Percentiles rank a stretch among this genome's conserved stretches.
Evolutionary conservation across 1,284 basidiomycete species (phyloP).

Genomic region (Naganishia sp.): DNA sequence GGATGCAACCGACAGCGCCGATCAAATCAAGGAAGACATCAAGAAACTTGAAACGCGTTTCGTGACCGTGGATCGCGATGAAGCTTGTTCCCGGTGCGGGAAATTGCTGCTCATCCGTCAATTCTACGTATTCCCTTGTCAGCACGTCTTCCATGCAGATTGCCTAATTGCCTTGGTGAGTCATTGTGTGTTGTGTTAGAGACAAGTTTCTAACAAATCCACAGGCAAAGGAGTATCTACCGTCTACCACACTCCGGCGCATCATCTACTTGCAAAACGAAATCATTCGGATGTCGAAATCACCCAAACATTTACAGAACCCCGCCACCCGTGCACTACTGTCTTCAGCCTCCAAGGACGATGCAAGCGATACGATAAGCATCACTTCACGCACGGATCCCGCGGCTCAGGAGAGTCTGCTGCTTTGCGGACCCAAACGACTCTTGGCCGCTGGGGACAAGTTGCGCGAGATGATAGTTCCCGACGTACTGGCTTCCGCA

Average conservation of each 20-base stretch:
- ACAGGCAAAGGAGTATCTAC: constrained; percentile 86
- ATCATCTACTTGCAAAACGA: constrained; percentile 82
- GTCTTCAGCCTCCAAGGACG: constrained; percentile 37
- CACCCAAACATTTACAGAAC: constrained; percentile 10
- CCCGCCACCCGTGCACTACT: constrained; percentile 52
- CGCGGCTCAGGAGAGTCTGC: constrained; percentile 46
- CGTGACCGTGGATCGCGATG: constrained; percentile 83
- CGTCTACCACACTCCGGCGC: constrained; percentile 73
- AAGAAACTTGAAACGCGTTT: constrained; percentile 83
- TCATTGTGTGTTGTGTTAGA: constrained; percentile 28
- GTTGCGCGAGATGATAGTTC: constrained; percentile 83
- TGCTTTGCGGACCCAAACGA: constrained; percentile 65
- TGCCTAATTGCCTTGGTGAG: constrained; percentile 86
- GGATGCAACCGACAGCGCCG: constrained; percentile 86
- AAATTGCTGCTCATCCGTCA: constrained; percentile 77
- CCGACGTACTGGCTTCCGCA: constrained; percentile 74
- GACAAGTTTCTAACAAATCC: constrained; percentile 3
- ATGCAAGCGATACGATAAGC: constrained; percentile 13
- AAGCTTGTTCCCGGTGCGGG: constrained; percentile 81
- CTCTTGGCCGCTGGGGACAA: constrained; percentile 84
- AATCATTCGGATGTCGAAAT: constrained; percentile 56
- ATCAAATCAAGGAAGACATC: constrained; percentile 91
- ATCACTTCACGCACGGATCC: constrained; percentile 32
- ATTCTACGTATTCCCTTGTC: constrained; percentile 98
- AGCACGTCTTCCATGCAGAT: constrained; percentile 93